Base-by-base conservation (phyloP, 768 basidiomycete genomes). In the Macrolepiota dolichaula region DNA sequence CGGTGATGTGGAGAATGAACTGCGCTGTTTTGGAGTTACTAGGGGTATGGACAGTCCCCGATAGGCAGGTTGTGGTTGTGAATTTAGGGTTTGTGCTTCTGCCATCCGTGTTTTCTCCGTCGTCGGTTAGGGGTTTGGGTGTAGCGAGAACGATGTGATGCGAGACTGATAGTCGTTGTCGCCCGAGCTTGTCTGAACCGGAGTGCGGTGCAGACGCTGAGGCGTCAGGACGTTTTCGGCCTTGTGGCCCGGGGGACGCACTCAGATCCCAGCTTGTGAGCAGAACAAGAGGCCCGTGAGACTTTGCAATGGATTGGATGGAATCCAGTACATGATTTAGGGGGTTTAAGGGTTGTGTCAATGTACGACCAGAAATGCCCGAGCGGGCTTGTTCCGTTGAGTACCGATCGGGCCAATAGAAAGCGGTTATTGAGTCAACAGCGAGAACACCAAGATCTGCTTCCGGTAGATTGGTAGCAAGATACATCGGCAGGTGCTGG, bases 331-430 rank as follows among this genome's bases (percentile, higher is more conserved):
- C 77, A 9, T 77, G 74, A 22, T 86, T 71, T 17, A 81, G 74
- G 13, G 68, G 62, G 54, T 53, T 61, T 57, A 57, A 55, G 51
- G 63, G 11, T 54, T 52, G 27, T 59, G 57, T 59, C 55, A 59
- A 61, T 62, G 57, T 40, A 57, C 59, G 49, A 22, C 59, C 37
- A 60, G 57, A 40, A 36, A 46, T 24, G 29, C 64, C 59, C 17
- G 66, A 63, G 38, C 74, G 80, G 55, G 77, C 63, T 64, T 85
- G 84, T 71, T 92, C 91, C 32, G 74, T 73, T 40, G 77, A 75
- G 68, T 85, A 87, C 44, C 88, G 84, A 69, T 94, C 92, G 2
- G 79, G 63, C 92, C 93, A 94, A 72, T 91, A 84, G 68, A 88
- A 91, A 0, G 89, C 70, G 69, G 87, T 87, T 61, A 92, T 71